Base-by-base conservation (phyloP, 331 rosid species). In the Saraca asoca region DNA sequence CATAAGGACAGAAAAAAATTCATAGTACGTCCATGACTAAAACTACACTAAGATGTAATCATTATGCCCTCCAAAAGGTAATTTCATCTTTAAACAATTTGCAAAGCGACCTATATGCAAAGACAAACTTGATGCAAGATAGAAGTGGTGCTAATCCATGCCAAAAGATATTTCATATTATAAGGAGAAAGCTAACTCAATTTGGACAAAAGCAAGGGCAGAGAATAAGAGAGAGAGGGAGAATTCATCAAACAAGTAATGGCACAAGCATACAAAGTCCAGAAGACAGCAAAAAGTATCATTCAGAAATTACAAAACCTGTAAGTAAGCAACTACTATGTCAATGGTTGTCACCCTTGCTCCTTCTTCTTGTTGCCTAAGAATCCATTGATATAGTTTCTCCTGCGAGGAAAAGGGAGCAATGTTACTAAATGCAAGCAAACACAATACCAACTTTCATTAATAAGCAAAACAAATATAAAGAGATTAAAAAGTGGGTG, bases 281-380 rank as follows among this genome's bases (percentile, higher is more conserved):
- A 55, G 31, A 46, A 50, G 9, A 7, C 24, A 12, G 52, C 43
- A 10, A 43, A 9, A 41, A 13, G 33, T 14, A 69, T 17, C 7
- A 70, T 20, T 35, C 51, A 61, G 48, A 58, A 46, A 52, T 11
- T 2, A 69, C 10, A 66, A 54, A 56, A 82, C 87, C 87, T 79
- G 84, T 78, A 82, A 72, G 42, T 79, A 72, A 41, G 79, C 18
- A 43, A 79, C 70, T 43, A 79, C 70, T 43, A 82, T 69, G 60
- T 82, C 87, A 57, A 16, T 37, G 0, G 82, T 49, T 16, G 75
- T 62, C 50, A 76, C 82, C 71, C 87, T 79, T 50, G 79, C 59
- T 49, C 87, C 84, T 65, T 82, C 87, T 57, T 79, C 78, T 51
- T 82, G 80, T 51, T 82, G 87, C 39, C 87, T 82, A n/a, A 62